phyloP scores from a whole-genome alignment of 192 early-diverging fungal species.

The Backusella tuberculispora region DNA sequence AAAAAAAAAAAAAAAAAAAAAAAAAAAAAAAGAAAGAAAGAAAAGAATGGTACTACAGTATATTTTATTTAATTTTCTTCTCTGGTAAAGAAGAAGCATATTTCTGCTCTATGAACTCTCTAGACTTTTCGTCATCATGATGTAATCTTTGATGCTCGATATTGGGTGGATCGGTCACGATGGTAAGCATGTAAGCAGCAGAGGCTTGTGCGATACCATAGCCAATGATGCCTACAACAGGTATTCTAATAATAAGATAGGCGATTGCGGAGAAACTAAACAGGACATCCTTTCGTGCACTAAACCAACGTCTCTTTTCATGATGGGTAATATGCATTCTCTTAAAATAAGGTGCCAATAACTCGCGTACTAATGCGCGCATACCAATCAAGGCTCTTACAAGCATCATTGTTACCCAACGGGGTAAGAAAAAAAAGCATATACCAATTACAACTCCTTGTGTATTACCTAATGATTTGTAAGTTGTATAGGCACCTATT shows the following conservation, averaged over 20 bases:
- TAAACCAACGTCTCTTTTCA: conserved; percentile 60
- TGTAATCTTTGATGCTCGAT: not conserved
- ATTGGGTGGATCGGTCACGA: conserved; percentile 34
- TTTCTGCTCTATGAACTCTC: not conserved
- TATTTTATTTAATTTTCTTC: not conserved
- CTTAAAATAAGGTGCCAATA: conserved; percentile 65
- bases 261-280: conserved; percentile 61
- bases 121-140: not conserved
- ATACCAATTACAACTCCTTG: conserved; percentile 43
- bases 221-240: conserved; percentile 58
- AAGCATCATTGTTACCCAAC: conserved; percentile 39
- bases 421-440: conserved; percentile 47
- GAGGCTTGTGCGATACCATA: conserved; percentile 60
- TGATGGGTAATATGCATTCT: conserved; percentile 49
- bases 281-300: conserved; percentile 54
- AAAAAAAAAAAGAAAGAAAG: not conserved
- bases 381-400: conserved; percentile 57
- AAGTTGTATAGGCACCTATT: conserved; percentile 48
- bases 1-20: not conserved
- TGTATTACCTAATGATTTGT: conserved; percentile 47
- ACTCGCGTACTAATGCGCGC: conserved; percentile 57
- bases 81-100: conserved; percentile 10
- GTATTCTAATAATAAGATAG: conserved; percentile 55
- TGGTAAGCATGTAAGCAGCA: conserved; percentile 37
- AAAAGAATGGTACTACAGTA: not conserved